Evolutionary conservation across 495 filamentous ascomycete genomes (phyloP), one percentile per base, ranked within the genome.

Genomic region (Pseudevernia furfuracea): DNA sequence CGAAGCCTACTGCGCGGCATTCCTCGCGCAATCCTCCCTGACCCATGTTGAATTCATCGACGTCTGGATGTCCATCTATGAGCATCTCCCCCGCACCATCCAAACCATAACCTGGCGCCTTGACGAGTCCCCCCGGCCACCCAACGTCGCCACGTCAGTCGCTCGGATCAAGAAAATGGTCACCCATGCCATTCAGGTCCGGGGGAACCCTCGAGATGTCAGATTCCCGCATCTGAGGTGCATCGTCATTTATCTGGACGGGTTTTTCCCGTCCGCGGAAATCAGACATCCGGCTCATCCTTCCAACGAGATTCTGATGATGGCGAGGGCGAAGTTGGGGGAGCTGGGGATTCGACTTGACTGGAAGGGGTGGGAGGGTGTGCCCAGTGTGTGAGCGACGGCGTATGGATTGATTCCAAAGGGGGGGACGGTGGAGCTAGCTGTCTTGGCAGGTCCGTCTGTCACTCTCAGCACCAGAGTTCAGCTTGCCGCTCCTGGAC

Each of bases 81-180:
- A 59, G 25, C 64, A 66, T 19, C 64, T 66, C 4, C 67, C 67
- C 19, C 34, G 46, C 30, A 60, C 67, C 21, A 52, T 64, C 41
- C 52, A 64, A 28, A 58, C 56, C 5, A 32, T 66, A 4, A 60
- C 59, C 37, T 53, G 59, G 52, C 64, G 64, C 43, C 55, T 66
- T 17, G 49, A 62, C n/a, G 48, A 60, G n/a, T 41, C 23, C 2
- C 49, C 61, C 39, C 41, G 48, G 37, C 28, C 61, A 25, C 55
- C 61, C 1, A 57, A 56, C 21, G 61, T 56, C 8, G 37, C 61
- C 15, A 55, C 52, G 38, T 57, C 55, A 0, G 25, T 63, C 17
- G 61, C 52, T 5, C 61, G 61, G 52, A 44, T 63, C 61, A 63
- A 63, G 48, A 38, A 34, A 14, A 52, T 63, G 17, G 61, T 63